Evolutionary conservation across 2,329 filamentous ascomycete species (phyloP), one percentile per base, ranked within the genome.

Genomic region (Microcyclospora pomicola): DNA sequence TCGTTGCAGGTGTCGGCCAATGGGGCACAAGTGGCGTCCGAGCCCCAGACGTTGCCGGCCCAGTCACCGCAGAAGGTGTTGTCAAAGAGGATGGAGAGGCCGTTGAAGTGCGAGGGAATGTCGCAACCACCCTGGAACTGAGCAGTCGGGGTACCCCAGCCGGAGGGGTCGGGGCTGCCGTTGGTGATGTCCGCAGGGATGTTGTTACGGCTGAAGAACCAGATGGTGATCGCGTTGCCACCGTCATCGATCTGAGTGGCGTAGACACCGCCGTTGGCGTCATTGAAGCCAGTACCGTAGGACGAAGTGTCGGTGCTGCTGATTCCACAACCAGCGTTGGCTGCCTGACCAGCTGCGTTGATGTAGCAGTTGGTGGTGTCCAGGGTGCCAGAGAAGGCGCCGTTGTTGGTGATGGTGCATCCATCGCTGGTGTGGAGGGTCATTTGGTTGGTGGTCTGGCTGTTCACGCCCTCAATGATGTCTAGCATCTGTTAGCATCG

Each of bases 321-420:
- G 35, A 68, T 66, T 24, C 47, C 42, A 42, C 54, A 59, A 29
- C 57, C 56, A 9, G 38, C 44, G 38, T 57, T 55, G 32, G 40
- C 40, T 27, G 35, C 42, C 49, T 71, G 63, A 16, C 60, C 49
- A 2, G 71, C 71, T 9, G 56, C 49, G 14, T 50, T 40, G 39
- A 52, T 43, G 16, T 51, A 46, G 40, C 59, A 61, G 40, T 53
- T 49, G 10, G 42, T 41, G 3, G 51, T 52, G 9, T 39, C 44
- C 46, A 78, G 67, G 7, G 64, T 84, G 78, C 12, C 91, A 67
- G 27, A 80, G 78, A 60, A 85, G 67, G 87, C 82, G 34, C 82
- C 82, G 6, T 56, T 51, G 36, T 46, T 44, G 32, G 44, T 49
- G 35, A 59, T 50, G 3, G 47, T 43, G 49, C 59, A 61, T 36